Base-by-base conservation (phyloP, 768 basidiomycete genomes). In the Boletus vinaceobasis region DNA sequence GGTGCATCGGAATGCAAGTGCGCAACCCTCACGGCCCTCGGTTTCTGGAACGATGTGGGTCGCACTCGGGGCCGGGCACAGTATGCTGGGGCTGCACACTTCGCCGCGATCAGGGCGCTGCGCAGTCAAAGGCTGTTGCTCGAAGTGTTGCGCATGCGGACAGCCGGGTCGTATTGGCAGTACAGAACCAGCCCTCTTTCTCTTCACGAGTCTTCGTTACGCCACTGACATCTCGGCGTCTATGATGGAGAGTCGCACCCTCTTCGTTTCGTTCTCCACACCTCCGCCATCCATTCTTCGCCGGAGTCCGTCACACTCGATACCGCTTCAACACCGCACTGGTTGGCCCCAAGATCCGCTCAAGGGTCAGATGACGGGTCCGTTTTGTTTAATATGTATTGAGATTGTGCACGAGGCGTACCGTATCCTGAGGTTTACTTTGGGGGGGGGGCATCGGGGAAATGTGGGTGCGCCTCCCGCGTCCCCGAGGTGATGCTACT, bases 21-120 rank as follows among this genome's bases (percentile, higher is more conserved):
- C 17, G 75, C 77, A 3, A 66, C 67, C 55, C 63, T 77, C 14
- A 62, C 54, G 45, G 58, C 57, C 6, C 66, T 86, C 27, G 61
- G 63, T 1, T 62, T 86, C 6, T 76, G 79, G 53, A 79, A 84
- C 57, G 72, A 73, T 9, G 75, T 17, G 73, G 35, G 68, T 26
- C 35, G 11, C 27, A 73, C 72, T 49, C 67, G 71, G 15, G 70
- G 71, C n/a, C 53, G 32, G 45, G 17, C 9, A 15, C 19, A 66
- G 70, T 26, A 66, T 65, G 47, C 62, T 83, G 23, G 64, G 77
- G 19, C 45, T 51, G 8, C 60, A 50, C 50, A 50, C 50, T 57
- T 55, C 32, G 48, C 48, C 62, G 65, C 45, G 46, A 46, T 46
- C 56, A 35, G 43, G 31, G 39, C 27, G 36, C 53, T 39, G 10